Base-by-base conservation (phyloP, 495 filamentous ascomycete genomes). In the Podospora tetraspora region DNA sequence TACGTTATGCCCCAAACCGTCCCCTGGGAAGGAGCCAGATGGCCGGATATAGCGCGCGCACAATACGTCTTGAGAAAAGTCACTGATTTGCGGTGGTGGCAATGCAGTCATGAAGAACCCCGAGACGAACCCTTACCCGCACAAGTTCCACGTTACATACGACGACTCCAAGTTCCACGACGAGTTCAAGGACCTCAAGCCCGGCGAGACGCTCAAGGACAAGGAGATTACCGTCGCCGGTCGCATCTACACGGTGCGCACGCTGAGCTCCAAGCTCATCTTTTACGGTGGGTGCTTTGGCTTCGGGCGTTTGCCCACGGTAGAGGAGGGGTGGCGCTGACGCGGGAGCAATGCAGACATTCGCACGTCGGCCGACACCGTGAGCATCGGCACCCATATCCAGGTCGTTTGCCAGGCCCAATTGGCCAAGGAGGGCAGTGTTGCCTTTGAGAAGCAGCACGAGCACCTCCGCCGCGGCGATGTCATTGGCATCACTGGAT, bases 351-450 rank as follows among this genome's bases (percentile, higher is more conserved):
- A 27, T 21, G 27, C 23, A 78, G 93, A 96, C 79, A 85, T 97
- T 74, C 89, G 89, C 68, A 90, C 89, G 8, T 78, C 74, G 29
- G 78, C 70, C 76, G 79, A 71, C 73, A 80, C 76, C 29, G 63
- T 69, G 25, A 75, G 72, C 69, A 81, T 82, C 68, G 93, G 93
- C 62, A 85, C 90, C 70, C 91, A 90, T 80, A 82, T 95, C 24
- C 96, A 99, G 84, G 86, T 98, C 63, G 91, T 98, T 84, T 95
- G 92, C 78, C 92, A 96, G 81, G 87, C 89, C 27, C 89, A 96
- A 75, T 83, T 91, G 67, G 86, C 85, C 62, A 82, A 82, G 58
- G 80, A 79, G 59, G 86, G 86, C 37, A 80, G 81, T n/a, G 79
- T 84, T 21, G 72, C 89, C 3, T 97, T 97, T 71, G 88, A 89